A percentile compares a stretch with the other conserved stretches of the same genome.
phyloP scores from a whole-genome alignment of 2,329 filamentous ascomycete species.

The Claviceps digitariae region DNA sequence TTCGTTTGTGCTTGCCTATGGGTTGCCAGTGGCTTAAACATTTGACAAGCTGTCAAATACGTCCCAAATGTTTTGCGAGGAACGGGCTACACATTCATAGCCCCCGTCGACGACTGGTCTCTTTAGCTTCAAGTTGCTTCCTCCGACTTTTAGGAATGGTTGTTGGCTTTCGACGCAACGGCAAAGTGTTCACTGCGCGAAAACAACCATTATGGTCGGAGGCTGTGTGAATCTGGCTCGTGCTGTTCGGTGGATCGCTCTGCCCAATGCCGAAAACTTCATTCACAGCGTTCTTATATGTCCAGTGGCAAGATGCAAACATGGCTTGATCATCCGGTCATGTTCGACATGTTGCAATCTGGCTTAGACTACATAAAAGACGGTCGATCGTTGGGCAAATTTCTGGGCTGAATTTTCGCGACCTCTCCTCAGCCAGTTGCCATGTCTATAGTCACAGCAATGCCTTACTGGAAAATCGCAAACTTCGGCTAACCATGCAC shows the following conservation, averaged over 20 bases:
- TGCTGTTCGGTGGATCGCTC: not conserved
- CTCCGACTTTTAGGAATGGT: not conserved
- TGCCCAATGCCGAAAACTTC: not conserved
- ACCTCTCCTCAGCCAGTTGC: not conserved
- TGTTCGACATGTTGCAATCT: not conserved
- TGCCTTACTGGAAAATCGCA: not conserved
- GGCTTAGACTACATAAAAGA: not conserved
- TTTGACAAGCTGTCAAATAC: not conserved
- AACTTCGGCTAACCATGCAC: conserved; percentile 13
- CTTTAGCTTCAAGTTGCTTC: not conserved
- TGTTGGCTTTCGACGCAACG: not conserved
- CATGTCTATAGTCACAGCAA: not conserved
- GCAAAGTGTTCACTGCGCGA: not conserved
- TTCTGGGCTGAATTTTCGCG: not conserved
- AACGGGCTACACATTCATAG: not conserved
- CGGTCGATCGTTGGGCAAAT: not conserved
- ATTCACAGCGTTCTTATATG: not conserved
- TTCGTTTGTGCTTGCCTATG: not conserved
- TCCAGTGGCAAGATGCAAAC: not conserved
- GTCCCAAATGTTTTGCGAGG: not conserved
- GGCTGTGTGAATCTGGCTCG: not conserved
- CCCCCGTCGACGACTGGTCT: not conserved
- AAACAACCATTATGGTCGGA: not conserved
- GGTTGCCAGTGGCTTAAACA: not conserved
- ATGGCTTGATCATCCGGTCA: not conserved